phyloP scores from a whole-genome alignment of 202 grass and related monocot species.

The Setaria italica region DNA sequence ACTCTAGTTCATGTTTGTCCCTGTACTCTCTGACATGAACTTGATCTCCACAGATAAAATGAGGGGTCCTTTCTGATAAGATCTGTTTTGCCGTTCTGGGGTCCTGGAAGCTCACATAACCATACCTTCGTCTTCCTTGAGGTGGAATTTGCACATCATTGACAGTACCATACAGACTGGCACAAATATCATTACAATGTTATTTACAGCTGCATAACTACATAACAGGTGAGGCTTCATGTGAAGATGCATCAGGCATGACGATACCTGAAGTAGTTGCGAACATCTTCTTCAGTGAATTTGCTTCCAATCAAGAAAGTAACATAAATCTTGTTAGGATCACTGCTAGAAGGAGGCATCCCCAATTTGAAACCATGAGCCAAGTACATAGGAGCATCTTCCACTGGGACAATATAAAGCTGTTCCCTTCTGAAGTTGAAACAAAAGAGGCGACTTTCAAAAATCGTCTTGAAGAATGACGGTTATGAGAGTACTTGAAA shows the following conservation, averaged over 20 bases:
- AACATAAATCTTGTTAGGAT: conserved; percentile 65
- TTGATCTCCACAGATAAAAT: conserved; percentile 58
- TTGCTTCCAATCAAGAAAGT: conserved; percentile 60
- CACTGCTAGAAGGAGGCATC: conserved; percentile 20
- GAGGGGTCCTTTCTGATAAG: conserved; percentile 52
- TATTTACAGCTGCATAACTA: conserved; percentile 11
- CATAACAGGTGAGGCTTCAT: conserved; percentile 22
- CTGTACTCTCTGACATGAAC: conserved; percentile 57
- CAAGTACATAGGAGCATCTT: conserved; percentile 52
- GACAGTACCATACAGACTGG: conserved; percentile 63
- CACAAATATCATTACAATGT: conserved; percentile 30
- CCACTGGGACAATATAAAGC: conserved; percentile 49
- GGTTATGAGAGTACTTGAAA: neutral
- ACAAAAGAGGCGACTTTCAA: neutral
- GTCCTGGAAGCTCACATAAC: conserved; percentile 75
- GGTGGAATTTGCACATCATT: conserved; percentile 60
- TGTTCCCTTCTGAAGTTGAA: conserved; percentile 53
- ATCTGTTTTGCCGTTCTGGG: conserved; percentile 54
- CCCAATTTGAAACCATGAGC: conserved; percentile 38
- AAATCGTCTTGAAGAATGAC: neutral
- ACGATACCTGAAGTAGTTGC: conserved; percentile 65
- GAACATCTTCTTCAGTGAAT: conserved; percentile 56
- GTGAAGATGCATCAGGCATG: conserved; percentile 22
- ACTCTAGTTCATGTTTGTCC: conserved; percentile 55
- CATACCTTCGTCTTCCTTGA: conserved; percentile 50